phyloP scores from a whole-genome alignment of 2,329 filamentous ascomycete species.

The Dryadomyces quercivorus region DNA sequence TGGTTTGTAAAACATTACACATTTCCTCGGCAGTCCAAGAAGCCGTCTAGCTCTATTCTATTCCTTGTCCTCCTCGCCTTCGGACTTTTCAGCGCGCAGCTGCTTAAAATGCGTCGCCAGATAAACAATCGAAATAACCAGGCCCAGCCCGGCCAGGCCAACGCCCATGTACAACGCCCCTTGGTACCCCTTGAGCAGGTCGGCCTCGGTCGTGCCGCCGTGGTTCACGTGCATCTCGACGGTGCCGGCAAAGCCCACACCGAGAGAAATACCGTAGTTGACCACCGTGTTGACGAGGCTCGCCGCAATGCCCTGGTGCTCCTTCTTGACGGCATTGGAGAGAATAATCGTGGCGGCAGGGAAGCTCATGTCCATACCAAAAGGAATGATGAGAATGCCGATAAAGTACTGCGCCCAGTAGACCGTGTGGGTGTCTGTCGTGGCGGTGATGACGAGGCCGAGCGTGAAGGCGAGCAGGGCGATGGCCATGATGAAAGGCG shows the following conservation, averaged over 20 bases:
- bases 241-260: constrained; percentile 53
- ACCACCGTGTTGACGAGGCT: constrained; percentile 52
- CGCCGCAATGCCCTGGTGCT: constrained; percentile 33
- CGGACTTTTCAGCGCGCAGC: neutral
- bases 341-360: constrained; percentile 49
- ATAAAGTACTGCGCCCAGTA: constrained; percentile 57
- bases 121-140: constrained; percentile 14
- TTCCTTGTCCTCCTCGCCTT: neutral
- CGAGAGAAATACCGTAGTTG: constrained; percentile 56
- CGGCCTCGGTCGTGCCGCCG: constrained; percentile 9
- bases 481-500: constrained; percentile 27
- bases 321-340: constrained; percentile 33
- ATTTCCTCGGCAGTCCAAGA: no score
- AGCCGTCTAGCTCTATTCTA: neutral
- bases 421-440: constrained; percentile 37
- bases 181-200: constrained; percentile 21
- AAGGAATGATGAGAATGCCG: constrained; percentile 42
- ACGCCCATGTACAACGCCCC: constrained; percentile 27
- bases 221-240: constrained; percentile 34
- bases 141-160: constrained; percentile 21
- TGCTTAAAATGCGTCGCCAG: neutral
- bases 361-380: constrained; percentile 55
- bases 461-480: constrained; percentile 28
- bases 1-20: no score
- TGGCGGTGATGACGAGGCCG: constrained; percentile 29